These are phyloP conservation scores for Tolypocladium pustulatum DNA, from an alignment of 2,329 filamentous ascomycete genomes.

Conservation along the genomic window DNA sequence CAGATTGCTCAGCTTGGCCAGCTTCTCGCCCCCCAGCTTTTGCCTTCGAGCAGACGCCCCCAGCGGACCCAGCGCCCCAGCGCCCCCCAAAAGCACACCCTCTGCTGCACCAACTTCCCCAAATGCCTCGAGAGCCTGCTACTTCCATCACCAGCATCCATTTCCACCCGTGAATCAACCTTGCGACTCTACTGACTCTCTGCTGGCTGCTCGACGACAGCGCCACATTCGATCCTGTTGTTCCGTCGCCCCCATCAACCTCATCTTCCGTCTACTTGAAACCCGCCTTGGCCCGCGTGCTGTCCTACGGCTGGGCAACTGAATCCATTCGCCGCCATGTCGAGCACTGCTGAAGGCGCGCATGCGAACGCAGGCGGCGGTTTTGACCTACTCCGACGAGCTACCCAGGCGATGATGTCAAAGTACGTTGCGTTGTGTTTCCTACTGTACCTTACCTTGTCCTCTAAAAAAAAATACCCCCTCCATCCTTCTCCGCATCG, in stretches of 20 bases:
- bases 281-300: not conserved
- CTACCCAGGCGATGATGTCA: conserved; percentile 55
- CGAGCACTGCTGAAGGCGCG: conserved; percentile 32
- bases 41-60: not conserved
- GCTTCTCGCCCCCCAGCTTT: not conserved
- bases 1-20: not conserved
- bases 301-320: not conserved
- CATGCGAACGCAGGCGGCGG: conserved; percentile 25
- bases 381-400: conserved; percentile 47
- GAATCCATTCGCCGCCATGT: conserved; percentile 27
- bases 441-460: no score
- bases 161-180: not conserved
- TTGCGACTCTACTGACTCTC: not conserved
- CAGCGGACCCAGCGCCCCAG: not conserved
- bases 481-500: conserved; percentile 1
- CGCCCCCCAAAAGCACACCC: not conserved
- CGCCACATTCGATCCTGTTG: not conserved
- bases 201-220: not conserved
- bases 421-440: conserved; percentile 34
- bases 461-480: conserved; percentile 6
- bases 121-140: not conserved
- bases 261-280: not conserved
- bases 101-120: not conserved
- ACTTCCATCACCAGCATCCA: not conserved
- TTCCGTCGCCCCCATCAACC: not conserved